Percentiles rank a stretch among this genome's conserved stretches.
These are phyloP conservation scores for Geranium incanum DNA, from an alignment of 441 rosid species.

Conservation along the genomic window DNA sequence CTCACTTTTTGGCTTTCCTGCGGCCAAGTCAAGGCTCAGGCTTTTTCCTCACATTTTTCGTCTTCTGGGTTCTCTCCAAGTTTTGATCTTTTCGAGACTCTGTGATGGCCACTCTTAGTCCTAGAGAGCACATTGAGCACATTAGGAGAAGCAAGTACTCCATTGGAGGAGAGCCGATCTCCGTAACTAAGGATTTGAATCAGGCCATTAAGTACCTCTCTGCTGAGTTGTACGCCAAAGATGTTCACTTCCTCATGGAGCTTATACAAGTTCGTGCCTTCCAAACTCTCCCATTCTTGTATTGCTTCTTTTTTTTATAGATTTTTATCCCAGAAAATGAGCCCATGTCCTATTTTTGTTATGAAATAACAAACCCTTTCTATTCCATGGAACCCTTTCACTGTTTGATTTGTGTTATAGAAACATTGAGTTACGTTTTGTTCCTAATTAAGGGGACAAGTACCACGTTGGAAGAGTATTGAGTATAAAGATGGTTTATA, in stretches of 20 bases:
- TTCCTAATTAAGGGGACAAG: too few relatives aligned
- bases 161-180: slow-evolving; percentile 28
- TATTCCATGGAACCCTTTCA: background rate
- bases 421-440: background rate
- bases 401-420: too few relatives aligned
- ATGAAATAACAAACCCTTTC: background rate
- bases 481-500: too few relatives aligned
- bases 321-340: background rate
- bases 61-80: background rate
- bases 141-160: slow-evolving; percentile 38
- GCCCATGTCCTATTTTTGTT: background rate
- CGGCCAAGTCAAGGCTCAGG: too few relatives aligned
- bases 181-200: slow-evolving; percentile 14
- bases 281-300: background rate
- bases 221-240: slow-evolving; percentile 61
- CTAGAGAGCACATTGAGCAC: slow-evolving; percentile 40
- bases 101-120: slow-evolving; percentile 25
- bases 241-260: slow-evolving; percentile 53
- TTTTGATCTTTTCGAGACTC: background rate
- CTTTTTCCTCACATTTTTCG: background rate
- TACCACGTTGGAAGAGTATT: too few relatives aligned
- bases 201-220: slow-evolving; percentile 35
- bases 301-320: background rate
- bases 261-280: slow-evolving; percentile 37
- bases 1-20: too few relatives aligned